Evolutionary conservation across 768 basidiomycete genomes (phyloP).

Genomic region (Kwoniella dejecticola): DNA sequence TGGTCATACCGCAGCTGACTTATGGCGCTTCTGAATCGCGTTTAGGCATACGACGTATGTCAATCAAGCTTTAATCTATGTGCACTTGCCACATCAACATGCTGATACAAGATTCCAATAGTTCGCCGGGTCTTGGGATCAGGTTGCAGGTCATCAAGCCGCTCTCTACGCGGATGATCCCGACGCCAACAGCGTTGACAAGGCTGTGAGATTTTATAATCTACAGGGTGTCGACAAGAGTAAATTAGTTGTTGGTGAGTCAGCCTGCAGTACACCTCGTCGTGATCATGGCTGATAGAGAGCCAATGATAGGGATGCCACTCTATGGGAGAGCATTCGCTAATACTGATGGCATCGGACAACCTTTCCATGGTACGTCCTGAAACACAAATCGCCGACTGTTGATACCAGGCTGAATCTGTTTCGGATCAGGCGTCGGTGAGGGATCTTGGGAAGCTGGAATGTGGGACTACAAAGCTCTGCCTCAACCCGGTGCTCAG

Average conservation of each 20-base stretch:
- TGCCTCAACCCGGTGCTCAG: constrained; percentile 75
- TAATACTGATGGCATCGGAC: constrained; percentile 78
- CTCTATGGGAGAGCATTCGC: constrained; percentile 91
- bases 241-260: constrained; percentile 76
- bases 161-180: constrained; percentile 72
- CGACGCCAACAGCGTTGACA: constrained; percentile 62
- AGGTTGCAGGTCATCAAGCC: constrained; percentile 72
- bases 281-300: background rate
- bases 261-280: background rate
- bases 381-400: too few relatives aligned
- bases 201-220: constrained; percentile 72
- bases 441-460: constrained; percentile 82
- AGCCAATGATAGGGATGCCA: constrained; percentile 66
- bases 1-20: too few relatives aligned
- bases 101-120: constrained; percentile 40
- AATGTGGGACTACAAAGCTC: constrained; percentile 84
- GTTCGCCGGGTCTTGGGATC: constrained; percentile 76
- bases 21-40: background rate
- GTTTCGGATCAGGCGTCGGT: constrained; percentile 65
- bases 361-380: constrained; percentile 67
- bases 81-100: background rate
- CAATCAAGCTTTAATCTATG: background rate
- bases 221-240: constrained; percentile 69
- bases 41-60: constrained; percentile 55
- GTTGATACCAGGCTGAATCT: too few relatives aligned